A percentile compares a stretch with the other conserved stretches of the same genome.
Conservation (phyloP, 1,284 basidiomycete genomes). For the Apiotrichum sp. region DNA sequence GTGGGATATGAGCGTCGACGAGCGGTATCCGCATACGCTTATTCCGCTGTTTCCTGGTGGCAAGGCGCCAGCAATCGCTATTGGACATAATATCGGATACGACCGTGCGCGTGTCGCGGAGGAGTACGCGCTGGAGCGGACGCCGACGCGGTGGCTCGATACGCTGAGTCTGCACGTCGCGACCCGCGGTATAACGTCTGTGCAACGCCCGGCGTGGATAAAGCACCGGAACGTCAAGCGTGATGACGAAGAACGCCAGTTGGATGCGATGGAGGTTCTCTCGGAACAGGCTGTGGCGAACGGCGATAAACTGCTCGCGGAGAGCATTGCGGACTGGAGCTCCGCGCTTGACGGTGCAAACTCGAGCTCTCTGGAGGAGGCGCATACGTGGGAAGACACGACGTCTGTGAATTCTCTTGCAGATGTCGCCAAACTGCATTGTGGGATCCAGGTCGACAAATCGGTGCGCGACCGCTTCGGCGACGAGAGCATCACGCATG, state of each 20-base stretch:
- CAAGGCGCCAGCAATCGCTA: constrained; percentile 58
- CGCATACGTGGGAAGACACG: constrained; percentile 72
- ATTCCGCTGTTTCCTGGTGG: constrained; percentile 34
- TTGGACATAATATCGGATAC: constrained; percentile 95
- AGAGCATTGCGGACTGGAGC: constrained; percentile 29
- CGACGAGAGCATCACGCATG: constrained; percentile 39
- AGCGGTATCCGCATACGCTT: constrained; percentile 30
- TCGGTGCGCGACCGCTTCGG: constrained; percentile 69
- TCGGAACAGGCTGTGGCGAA: constrained; percentile 51
- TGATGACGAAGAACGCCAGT: constrained; percentile 39
- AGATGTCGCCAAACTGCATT: constrained; percentile 88
- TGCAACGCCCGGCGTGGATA: constrained; percentile 90
- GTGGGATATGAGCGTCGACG: constrained; percentile 28
- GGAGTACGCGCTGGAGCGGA: constrained; percentile 71
- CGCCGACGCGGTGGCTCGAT: constrained; percentile 79
- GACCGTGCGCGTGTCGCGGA: constrained; percentile 78
- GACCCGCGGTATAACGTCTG: constrained; percentile 87
- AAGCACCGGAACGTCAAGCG: constrained; percentile 57
- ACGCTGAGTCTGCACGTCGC: constrained; percentile 95
- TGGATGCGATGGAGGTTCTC: constrained; percentile 38
- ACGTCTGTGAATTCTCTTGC: constrained; percentile 87
- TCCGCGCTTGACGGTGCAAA: constrained; percentile 32
- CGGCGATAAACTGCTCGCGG: constrained; percentile 47
- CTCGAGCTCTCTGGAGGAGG: constrained; percentile 26
- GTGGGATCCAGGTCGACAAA: constrained; percentile 75